A percentile compares a stretch with the other conserved stretches of the same genome.
Evolutionary conservation across 2,329 filamentous ascomycete genomes (phyloP).

Genomic region (Ambrosiella xylebori): DNA sequence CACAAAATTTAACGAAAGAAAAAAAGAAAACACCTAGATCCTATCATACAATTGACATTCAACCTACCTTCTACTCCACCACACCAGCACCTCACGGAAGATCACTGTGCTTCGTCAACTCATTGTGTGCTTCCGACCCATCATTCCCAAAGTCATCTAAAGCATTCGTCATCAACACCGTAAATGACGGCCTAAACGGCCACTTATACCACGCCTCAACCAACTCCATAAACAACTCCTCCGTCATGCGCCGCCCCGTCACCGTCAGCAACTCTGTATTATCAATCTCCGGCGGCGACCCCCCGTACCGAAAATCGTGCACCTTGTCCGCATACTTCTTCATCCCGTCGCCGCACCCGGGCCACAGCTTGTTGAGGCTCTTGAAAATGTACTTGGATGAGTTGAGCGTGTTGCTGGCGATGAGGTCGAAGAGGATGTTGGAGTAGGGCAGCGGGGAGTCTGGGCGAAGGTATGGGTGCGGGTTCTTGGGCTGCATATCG

Average conservation of each 20-base stretch:
- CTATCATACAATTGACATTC: not conserved
- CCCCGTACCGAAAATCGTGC: conserved; percentile 30
- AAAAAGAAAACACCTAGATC: not conserved
- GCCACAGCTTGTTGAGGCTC: conserved; percentile 36
- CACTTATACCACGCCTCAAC: conserved; percentile 44
- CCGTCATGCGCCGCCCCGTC: conserved; percentile 31
- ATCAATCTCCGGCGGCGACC: conserved; percentile 20
- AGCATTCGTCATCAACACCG: conserved; percentile 29
- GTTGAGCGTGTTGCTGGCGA: conserved; percentile 25
- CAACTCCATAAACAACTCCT: conserved; percentile 39
- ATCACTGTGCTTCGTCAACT: not conserved
- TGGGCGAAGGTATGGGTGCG: conserved; percentile 31
- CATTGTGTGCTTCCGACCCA: not conserved
- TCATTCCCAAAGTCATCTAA: conserved; percentile 16
- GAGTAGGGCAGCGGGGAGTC: conserved; percentile 32
- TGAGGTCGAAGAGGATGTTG: conserved; percentile 22
- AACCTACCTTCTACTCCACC: not conserved
- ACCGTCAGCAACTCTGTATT: conserved; percentile 25
- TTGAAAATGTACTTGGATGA: conserved; percentile 23
- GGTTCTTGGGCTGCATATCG: conserved; percentile 46
- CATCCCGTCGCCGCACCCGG: conserved; percentile 40
- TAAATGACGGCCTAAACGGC: conserved; percentile 41
- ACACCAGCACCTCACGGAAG: no score
- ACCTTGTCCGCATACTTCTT: conserved; percentile 31
- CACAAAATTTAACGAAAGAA: not conserved